Percentiles rank a stretch among this genome's conserved stretches.
These are phyloP conservation scores for Saccharomycopsis fibuligera DNA, from an alignment of 805 yeast species.

Conservation along the genomic window DNA sequence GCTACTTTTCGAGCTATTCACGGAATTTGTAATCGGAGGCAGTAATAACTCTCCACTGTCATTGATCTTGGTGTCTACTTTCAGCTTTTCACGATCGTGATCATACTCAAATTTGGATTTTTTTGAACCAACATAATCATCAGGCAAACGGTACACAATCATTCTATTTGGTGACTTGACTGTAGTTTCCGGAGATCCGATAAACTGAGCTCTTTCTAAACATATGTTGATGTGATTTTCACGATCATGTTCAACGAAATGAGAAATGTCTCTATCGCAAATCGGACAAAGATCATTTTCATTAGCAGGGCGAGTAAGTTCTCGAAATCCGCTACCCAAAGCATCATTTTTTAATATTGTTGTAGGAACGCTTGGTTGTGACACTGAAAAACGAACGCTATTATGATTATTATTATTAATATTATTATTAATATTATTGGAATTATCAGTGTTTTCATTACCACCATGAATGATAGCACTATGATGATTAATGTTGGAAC, in stretches of 20 bases:
- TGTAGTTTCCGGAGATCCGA: slow-evolving; percentile 55
- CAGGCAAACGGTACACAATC: slow-evolving; percentile 60
- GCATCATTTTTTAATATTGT: slow-evolving; percentile 33
- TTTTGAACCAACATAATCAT: slow-evolving; percentile 4
- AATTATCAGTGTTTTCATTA: slow-evolving; percentile 1
- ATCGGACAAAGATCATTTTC: slow-evolving; percentile 29
- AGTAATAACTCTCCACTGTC: too few relatives aligned
- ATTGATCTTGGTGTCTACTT: too few relatives aligned
- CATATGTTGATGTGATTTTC: slow-evolving; percentile 72
- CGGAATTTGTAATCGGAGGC: too few relatives aligned
- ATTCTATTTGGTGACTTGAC: slow-evolving; percentile 66
- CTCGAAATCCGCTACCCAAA: neutral
- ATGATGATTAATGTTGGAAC: too few relatives aligned
- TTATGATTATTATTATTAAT: slow-evolving; percentile 28
- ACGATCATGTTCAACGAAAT: slow-evolving; percentile 31
- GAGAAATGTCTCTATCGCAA: slow-evolving; percentile 29
- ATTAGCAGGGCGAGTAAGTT: neutral
- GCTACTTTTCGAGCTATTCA: too few relatives aligned
- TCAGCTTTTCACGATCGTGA: too few relatives aligned
- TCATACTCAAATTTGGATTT: neutral
- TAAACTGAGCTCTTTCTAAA: slow-evolving; percentile 50
- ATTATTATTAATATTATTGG: slow-evolving; percentile 24
- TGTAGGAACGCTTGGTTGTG: neutral
- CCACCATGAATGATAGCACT: slow-evolving; percentile 12
- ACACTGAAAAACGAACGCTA: slow-evolving; percentile 3